phyloP scores from a whole-genome alignment of 345 rosid species.

The Physaria fendleri region DNA sequence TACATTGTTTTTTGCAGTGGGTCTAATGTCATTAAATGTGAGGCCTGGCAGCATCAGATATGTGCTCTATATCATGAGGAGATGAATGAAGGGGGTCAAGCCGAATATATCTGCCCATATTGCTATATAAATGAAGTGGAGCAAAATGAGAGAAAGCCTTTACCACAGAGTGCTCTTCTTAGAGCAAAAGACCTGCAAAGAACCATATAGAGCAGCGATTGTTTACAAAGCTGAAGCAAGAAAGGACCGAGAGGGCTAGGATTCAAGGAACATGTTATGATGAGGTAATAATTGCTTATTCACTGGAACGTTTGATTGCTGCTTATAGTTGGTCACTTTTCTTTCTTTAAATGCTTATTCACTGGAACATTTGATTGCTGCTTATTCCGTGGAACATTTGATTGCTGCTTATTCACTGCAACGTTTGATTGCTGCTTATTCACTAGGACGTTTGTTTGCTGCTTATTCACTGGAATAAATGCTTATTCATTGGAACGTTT shows the following conservation, averaged over 20 bases:
- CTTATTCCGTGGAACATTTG: no score
- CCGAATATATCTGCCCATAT: slow-evolving; percentile 98
- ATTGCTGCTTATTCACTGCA: no score
- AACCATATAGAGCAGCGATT: slow-evolving; percentile 94
- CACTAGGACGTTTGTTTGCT: no score
- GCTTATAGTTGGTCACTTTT: no score
- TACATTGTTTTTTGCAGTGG: slow-evolving; percentile 81
- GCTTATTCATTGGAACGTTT: no score
- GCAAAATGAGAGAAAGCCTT: slow-evolving; percentile 85
- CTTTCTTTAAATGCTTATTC: background rate
- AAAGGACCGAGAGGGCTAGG: slow-evolving; percentile 84
- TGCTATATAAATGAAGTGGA: slow-evolving; percentile 88
- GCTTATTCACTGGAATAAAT: no score
- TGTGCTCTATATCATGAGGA: slow-evolving; percentile 96
- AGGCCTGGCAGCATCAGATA: slow-evolving; percentile 99
- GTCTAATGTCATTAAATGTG: slow-evolving; percentile 99
- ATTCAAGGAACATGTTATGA: slow-evolving; percentile 64
- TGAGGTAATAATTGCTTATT: slow-evolving; percentile 53
- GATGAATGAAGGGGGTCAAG: slow-evolving; percentile 99
- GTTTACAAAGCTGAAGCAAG: slow-evolving; percentile 62
- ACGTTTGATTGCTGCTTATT: no score
- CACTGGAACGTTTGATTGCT: background rate
- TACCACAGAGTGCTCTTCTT: slow-evolving; percentile 92
- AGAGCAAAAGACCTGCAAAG: slow-evolving; percentile 97
- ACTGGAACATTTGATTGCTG: slow-evolving; percentile 10